Conservation (phyloP, 1,284 basidiomycete genomes). For the Sphaerobolus stellatus region DNA sequence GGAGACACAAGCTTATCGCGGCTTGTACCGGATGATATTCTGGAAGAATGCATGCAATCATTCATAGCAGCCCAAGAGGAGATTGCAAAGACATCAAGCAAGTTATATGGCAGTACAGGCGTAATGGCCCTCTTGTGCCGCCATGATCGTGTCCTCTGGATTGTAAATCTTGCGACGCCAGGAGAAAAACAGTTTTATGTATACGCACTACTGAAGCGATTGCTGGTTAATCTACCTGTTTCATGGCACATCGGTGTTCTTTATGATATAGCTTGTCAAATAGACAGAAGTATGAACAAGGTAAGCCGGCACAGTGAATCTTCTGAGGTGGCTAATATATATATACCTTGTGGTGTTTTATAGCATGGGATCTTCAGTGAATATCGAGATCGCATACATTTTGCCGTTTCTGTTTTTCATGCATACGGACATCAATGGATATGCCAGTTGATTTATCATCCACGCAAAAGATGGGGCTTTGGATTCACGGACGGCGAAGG, state of each 20-base stretch:
- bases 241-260: slow-evolving; percentile 31
- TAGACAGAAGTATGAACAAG: slow-evolving; percentile 33
- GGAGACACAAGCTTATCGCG: too few relatives aligned
- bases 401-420: slow-evolving; percentile 42
- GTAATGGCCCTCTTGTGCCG: slow-evolving; percentile 36
- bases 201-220: slow-evolving; percentile 31
- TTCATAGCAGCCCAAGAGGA: slow-evolving; percentile 37
- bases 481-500: slow-evolving; percentile 39
- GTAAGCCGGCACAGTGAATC: too few relatives aligned
- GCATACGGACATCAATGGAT: slow-evolving; percentile 41
- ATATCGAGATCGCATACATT: slow-evolving; percentile 25
- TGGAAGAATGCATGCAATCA: slow-evolving; percentile 33
- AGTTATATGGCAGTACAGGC: slow-evolving; percentile 31
- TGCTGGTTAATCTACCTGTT: slow-evolving; percentile 28
- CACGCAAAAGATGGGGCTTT: slow-evolving; percentile 28
- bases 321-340: too few relatives aligned
- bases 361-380: slow-evolving; percentile 31
- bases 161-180: slow-evolving; percentile 40
- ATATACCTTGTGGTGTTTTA: too few relatives aligned
- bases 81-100: slow-evolving; percentile 24
- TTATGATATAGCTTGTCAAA: slow-evolving; percentile 42
- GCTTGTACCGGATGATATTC: too few relatives aligned
- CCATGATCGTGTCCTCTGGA: slow-evolving; percentile 37
- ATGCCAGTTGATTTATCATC: slow-evolving; percentile 41
- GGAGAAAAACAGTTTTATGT: slow-evolving; percentile 43